These are phyloP conservation scores for Fusarium heterosporum DNA, from an alignment of 2,329 filamentous ascomycete genomes.

Conservation along the genomic window DNA sequence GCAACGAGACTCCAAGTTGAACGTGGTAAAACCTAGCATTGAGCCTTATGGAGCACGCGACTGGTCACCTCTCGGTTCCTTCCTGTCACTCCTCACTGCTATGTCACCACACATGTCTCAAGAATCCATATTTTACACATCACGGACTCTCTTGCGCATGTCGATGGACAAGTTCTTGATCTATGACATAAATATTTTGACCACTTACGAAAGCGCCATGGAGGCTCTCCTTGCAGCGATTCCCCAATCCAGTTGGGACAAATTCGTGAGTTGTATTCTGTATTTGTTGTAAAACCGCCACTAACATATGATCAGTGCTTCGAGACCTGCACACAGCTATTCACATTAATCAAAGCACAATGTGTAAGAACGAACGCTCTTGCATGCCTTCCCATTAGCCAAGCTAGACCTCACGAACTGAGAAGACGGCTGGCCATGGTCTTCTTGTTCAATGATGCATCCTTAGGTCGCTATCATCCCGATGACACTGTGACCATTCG, in stretches of 20 bases:
- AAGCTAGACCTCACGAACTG: slow-evolving; percentile 66
- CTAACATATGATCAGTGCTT: slow-evolving; percentile 57
- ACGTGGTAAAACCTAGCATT: slow-evolving; percentile 35
- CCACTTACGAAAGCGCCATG: slow-evolving; percentile 57
- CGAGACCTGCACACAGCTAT: slow-evolving; percentile 61
- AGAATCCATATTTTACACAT: slow-evolving; percentile 54
- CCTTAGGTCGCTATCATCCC: slow-evolving; percentile 56
- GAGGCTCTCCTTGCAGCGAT: slow-evolving; percentile 58
- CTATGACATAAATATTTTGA: slow-evolving; percentile 56
- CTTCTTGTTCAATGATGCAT: slow-evolving; percentile 67
- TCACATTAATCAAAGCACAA: slow-evolving; percentile 58
- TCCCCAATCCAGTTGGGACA: slow-evolving; percentile 52
- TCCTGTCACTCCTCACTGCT: slow-evolving; percentile 57
- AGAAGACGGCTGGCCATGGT: slow-evolving; percentile 74
- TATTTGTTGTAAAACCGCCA: background rate
- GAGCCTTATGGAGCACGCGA: slow-evolving; percentile 55
- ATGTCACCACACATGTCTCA: slow-evolving; percentile 54
- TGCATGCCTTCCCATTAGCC: slow-evolving; percentile 66
- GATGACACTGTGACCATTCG: slow-evolving; percentile 57
- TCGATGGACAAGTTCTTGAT: slow-evolving; percentile 65
- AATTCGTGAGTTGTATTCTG: slow-evolving; percentile 54
- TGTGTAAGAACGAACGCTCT: slow-evolving; percentile 69
- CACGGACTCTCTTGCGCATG: slow-evolving; percentile 65
- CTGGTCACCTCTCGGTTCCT: slow-evolving; percentile 59
- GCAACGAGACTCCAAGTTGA: slow-evolving; percentile 40